Conservation (phyloP, 768 basidiomycete genomes). For the Xanthoconium purpureum region DNA sequence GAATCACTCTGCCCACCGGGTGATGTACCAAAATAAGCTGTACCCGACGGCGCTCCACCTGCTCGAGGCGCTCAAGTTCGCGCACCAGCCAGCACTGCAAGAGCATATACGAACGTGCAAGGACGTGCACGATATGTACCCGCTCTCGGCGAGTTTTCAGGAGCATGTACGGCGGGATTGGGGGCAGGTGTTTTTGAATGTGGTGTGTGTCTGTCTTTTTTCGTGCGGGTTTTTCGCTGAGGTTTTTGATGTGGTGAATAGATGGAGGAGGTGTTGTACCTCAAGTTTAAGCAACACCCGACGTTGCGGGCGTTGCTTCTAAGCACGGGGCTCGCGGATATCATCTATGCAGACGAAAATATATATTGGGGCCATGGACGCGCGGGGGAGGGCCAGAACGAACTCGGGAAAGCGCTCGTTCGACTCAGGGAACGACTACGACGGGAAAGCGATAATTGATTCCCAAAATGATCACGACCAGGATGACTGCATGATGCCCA, state of each 20-base stretch:
- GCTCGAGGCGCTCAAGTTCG: conserved; percentile 73
- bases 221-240: background rate
- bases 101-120: conserved; percentile 50
- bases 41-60: conserved; percentile 75
- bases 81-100: conserved; percentile 49
- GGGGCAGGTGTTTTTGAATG: conserved; percentile 47
- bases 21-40: conserved; percentile 49
- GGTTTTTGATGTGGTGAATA: background rate
- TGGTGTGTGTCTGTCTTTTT: conserved; percentile 38
- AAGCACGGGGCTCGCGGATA: conserved; percentile 45
- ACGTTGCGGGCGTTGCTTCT: conserved; percentile 53
- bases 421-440: conserved; percentile 50
- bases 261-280: conserved; percentile 67
- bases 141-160: conserved; percentile 32
- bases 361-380: conserved; percentile 66
- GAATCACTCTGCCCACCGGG: conserved; percentile 62
- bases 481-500: too few relatives aligned
- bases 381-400: conserved; percentile 50
- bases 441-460: conserved; percentile 22
- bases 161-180: conserved; percentile 53
- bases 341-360: conserved; percentile 59
- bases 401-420: conserved; percentile 60
- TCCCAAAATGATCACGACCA: background rate
- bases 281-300: conserved; percentile 72
- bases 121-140: conserved; percentile 39